Percentiles rank a stretch among this genome's conserved stretches.
Evolutionary conservation across 2,329 filamentous ascomycete genomes (phyloP).

Genomic region (Colletotrichum lentis): DNA sequence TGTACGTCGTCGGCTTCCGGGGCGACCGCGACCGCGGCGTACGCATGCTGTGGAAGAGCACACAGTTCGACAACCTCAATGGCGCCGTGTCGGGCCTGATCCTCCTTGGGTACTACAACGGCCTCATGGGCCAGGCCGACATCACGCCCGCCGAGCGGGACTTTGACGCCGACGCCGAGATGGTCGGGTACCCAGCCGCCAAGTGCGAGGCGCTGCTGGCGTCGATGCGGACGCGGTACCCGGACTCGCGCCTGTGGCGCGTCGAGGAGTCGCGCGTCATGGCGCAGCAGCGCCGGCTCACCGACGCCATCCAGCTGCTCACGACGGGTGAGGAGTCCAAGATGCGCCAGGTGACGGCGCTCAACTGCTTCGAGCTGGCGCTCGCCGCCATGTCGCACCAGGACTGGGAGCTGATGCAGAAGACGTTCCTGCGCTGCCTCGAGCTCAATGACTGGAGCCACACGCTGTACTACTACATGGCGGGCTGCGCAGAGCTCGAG

Average conservation of each 20-base stretch:
- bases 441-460: slow-evolving; percentile 92
- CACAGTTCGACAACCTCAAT: slow-evolving; percentile 85
- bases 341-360: slow-evolving; percentile 87
- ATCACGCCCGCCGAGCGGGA: slow-evolving; percentile 75
- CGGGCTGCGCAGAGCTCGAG: slow-evolving; percentile 79
- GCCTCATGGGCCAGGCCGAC: slow-evolving; percentile 84
- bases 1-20: slow-evolving; percentile 89
- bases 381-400: slow-evolving; percentile 82
- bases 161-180: slow-evolving; percentile 61
- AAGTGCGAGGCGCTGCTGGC: slow-evolving; percentile 73
- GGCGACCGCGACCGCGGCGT: slow-evolving; percentile 87
- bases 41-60: slow-evolving; percentile 88
- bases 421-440: slow-evolving; percentile 76
- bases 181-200: slow-evolving; percentile 75
- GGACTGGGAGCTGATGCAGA: slow-evolving; percentile 76
- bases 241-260: slow-evolving; percentile 83
- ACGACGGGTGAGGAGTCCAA: slow-evolving; percentile 67
- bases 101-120: slow-evolving; percentile 87
- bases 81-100: slow-evolving; percentile 88
- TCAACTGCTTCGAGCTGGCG: slow-evolving; percentile 85
- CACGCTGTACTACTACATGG: slow-evolving; percentile 88
- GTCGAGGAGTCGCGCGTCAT: slow-evolving; percentile 86
- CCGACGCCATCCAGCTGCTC: slow-evolving; percentile 73
- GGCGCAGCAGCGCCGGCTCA: slow-evolving; percentile 71
- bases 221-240: slow-evolving; percentile 80